Conservation (phyloP, 345 rosid species). For the Acer negundo region DNA sequence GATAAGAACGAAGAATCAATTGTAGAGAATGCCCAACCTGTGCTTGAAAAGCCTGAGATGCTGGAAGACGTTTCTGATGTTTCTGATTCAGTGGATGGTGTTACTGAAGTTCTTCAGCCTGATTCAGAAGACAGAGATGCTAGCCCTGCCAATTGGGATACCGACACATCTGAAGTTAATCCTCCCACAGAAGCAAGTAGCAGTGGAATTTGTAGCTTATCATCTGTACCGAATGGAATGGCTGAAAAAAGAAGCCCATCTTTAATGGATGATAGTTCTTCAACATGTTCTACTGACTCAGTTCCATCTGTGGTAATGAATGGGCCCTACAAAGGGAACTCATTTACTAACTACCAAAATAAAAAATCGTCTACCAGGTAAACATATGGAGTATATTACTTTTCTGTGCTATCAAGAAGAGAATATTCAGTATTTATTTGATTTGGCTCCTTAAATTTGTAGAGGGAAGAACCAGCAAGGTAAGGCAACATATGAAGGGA, state of each 20-base stretch:
- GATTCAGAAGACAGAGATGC: slow-evolving; percentile 86
- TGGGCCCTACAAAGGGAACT: slow-evolving; percentile 59
- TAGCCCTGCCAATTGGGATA: slow-evolving; percentile 80
- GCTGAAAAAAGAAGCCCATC: slow-evolving; percentile 59
- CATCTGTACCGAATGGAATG: slow-evolving; percentile 62
- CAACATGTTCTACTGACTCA: slow-evolving; percentile 85
- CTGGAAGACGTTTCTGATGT: slow-evolving; percentile 75
- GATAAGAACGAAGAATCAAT: slow-evolving; percentile 49
- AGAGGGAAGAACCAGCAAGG: slow-evolving; percentile 57
- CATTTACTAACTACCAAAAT: slow-evolving; percentile 41
- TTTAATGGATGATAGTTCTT: slow-evolving; percentile 88
- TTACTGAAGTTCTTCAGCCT: slow-evolving; percentile 60
- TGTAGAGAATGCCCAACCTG: slow-evolving; percentile 44
- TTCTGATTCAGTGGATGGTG: slow-evolving; percentile 79
- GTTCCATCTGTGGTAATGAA: slow-evolving; percentile 61
- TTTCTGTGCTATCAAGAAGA: slow-evolving; percentile 2
- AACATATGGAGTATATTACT: neutral
- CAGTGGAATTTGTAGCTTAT: slow-evolving; percentile 51
- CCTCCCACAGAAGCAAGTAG: slow-evolving; percentile 59
- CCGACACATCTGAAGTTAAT: slow-evolving; percentile 73
- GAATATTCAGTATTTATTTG: slow-evolving; percentile 15
- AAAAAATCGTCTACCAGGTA: slow-evolving; percentile 64
- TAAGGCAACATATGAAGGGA: slow-evolving; percentile 43
- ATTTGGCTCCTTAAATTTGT: slow-evolving; percentile 22
- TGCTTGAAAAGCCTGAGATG: slow-evolving; percentile 62